phyloP scores from a whole-genome alignment of 164 flowering plant species.

The Chloranthus sessilifolius region DNA sequence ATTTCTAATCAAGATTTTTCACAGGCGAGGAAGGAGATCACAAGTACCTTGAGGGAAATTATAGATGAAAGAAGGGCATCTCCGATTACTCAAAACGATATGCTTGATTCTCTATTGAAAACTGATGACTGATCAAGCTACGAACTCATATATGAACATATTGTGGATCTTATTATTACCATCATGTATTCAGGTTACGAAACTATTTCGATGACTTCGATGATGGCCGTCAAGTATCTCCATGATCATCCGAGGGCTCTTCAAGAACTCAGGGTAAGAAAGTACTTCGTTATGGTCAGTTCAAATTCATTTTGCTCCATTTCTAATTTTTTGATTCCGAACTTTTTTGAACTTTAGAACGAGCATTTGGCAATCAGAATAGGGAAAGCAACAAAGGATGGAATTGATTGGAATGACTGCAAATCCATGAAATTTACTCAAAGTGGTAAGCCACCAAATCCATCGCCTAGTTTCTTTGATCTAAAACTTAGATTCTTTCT shows the following conservation, averaged over 20 bases:
- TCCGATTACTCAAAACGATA: slow-evolving; percentile 27
- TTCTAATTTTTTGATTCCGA: too few species aligned
- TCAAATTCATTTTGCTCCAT: too few species aligned
- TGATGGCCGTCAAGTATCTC: slow-evolving; percentile 73
- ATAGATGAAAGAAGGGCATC: slow-evolving; percentile 54
- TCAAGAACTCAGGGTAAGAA: slow-evolving; percentile 51
- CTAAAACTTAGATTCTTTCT: too few species aligned
- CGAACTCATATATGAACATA: slow-evolving; percentile 48
- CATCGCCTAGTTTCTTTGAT: not conserved
- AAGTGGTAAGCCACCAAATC: slow-evolving; percentile 30
- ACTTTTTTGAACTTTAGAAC: slow-evolving; percentile 21
- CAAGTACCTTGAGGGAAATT: slow-evolving; percentile 28
- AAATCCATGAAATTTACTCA: slow-evolving; percentile 50
- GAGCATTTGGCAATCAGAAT: slow-evolving; percentile 41
- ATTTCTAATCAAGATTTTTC: not conserved
- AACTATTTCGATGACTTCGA: slow-evolving; percentile 65
- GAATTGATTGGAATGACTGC: slow-evolving; percentile 39
- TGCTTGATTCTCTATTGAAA: slow-evolving; percentile 46
- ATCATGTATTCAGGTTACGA: slow-evolving; percentile 67
- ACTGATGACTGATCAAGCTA: slow-evolving; percentile 30
- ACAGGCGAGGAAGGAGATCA: slow-evolving; percentile 53
- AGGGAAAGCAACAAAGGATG: slow-evolving; percentile 31
- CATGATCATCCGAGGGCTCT: slow-evolving; percentile 70
- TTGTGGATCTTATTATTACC: slow-evolving; percentile 57
- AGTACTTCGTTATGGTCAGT: not conserved